These are phyloP conservation scores for Botryosphaeria dothidea DNA, from an alignment of 2,329 filamentous ascomycete species.

Conservation along the genomic window DNA sequence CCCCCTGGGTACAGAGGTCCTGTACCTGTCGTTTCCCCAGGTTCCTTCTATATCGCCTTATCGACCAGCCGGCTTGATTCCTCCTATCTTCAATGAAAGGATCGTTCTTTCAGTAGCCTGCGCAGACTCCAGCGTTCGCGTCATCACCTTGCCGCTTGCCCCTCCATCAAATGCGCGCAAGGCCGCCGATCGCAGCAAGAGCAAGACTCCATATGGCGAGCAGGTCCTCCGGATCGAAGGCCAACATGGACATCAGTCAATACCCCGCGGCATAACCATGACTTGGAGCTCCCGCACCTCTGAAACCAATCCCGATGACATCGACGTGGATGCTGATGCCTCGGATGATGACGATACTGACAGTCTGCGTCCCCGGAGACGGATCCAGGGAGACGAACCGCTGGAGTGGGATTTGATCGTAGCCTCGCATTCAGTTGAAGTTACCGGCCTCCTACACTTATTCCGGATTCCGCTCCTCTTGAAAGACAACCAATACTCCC, in stretches of 20 bases:
- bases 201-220: constrained; percentile 40
- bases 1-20: constrained; percentile 53
- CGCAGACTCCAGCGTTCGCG: constrained; percentile 56
- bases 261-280: constrained; percentile 53
- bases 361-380: constrained; percentile 8
- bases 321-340: constrained; percentile 37
- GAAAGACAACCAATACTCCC: constrained; percentile 36
- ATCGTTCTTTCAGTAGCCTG: constrained; percentile 58
- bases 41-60: constrained; percentile 34
- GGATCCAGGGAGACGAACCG: constrained; percentile 25
- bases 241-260: constrained; percentile 51
- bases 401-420: constrained; percentile 43
- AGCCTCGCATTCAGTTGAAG: constrained; percentile 43
- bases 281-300: constrained; percentile 47
- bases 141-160: constrained; percentile 56
- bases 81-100: constrained; percentile 49
- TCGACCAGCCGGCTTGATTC: constrained; percentile 39
- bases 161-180: constrained; percentile 50
- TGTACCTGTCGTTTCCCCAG: constrained; percentile 54
- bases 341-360: constrained; percentile 26
- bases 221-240: constrained; percentile 50
- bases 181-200: constrained; percentile 33
- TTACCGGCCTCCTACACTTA: constrained; percentile 42
- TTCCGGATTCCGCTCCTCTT: constrained; percentile 39
- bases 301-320: constrained; percentile 22